A percentile compares a stretch with the other conserved stretches of the same genome.
These are phyloP conservation scores for Chaetomium tenue DNA, from an alignment of 495 filamentous ascomycete genomes.

Conservation along the genomic window DNA sequence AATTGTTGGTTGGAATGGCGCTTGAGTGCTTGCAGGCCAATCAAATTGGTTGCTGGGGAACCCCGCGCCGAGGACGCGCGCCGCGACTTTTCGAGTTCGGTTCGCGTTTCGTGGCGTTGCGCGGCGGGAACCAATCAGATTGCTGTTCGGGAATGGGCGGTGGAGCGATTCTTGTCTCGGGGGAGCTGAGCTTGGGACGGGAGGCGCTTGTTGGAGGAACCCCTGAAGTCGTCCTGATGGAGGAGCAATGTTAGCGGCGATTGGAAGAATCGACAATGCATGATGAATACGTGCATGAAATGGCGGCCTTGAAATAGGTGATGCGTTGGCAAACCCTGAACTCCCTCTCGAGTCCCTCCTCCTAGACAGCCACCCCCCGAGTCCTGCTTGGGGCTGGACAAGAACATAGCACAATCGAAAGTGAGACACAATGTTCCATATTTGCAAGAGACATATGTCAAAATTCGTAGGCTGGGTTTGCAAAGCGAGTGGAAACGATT, in stretches of 20 bases:
- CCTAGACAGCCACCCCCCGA: too few relatives aligned
- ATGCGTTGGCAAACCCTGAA: neutral
- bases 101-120: slow-evolving; percentile 20
- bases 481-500: neutral
- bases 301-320: neutral
- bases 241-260: neutral
- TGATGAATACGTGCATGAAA: slow-evolving; percentile 6
- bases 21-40: slow-evolving; percentile 15
- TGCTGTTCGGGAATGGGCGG: neutral
- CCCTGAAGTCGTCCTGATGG: neutral
- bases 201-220: neutral
- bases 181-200: slow-evolving; percentile 9
- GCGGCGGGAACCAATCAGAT: slow-evolving; percentile 16
- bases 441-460: too few relatives aligned
- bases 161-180: neutral
- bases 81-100: slow-evolving; percentile 29
- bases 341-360: neutral
- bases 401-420: too few relatives aligned
- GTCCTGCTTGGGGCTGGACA: too few relatives aligned
- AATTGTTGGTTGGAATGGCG: slow-evolving; percentile 17
- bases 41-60: slow-evolving; percentile 19
- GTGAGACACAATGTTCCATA: too few relatives aligned
- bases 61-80: slow-evolving; percentile 17
- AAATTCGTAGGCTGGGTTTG: neutral
- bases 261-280: neutral